Conservation (phyloP, 1,284 basidiomycete species). For the Veloporphyrellus conicus region DNA sequence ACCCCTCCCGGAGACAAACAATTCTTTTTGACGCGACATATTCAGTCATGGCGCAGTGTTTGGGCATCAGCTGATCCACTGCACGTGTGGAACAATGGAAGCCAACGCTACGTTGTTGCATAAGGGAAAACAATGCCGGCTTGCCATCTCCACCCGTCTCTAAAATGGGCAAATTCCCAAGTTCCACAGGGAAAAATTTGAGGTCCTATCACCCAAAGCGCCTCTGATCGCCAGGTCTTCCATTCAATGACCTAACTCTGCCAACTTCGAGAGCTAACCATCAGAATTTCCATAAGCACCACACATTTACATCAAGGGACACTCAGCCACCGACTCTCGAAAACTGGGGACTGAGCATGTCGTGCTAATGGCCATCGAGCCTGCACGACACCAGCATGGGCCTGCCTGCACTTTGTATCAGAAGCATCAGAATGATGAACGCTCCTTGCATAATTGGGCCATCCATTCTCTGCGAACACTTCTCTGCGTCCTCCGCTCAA, state of each 20-base stretch:
- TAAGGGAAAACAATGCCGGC: slow-evolving; percentile 22
- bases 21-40: slow-evolving; percentile 16
- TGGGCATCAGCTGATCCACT: slow-evolving; percentile 25
- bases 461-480: slow-evolving; percentile 31
- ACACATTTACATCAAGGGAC: slow-evolving; percentile 16
- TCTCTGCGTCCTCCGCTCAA: slow-evolving; percentile 25
- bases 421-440: slow-evolving; percentile 22
- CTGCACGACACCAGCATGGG: slow-evolving; percentile 5
- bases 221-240: slow-evolving; percentile 31
- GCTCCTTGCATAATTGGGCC: slow-evolving; percentile 16
- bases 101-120: slow-evolving; percentile 21
- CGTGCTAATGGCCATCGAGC: slow-evolving; percentile 15
- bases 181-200: slow-evolving; percentile 23
- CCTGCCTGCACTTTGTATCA: slow-evolving; percentile 20
- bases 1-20: slow-evolving; percentile 27
- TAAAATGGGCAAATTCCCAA: slow-evolving; percentile 28
- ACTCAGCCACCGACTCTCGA: slow-evolving; percentile 17
- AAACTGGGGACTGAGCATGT: slow-evolving; percentile 16
- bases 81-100: slow-evolving; percentile 34
- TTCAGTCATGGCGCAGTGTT: slow-evolving; percentile 21
- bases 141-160: slow-evolving; percentile 12
- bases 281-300: slow-evolving; percentile 5
- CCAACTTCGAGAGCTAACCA: slow-evolving; percentile 18
- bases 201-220: slow-evolving; percentile 21
- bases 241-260: slow-evolving; percentile 26